Conservation (phyloP, 345 rosid genomes). For the Gossypium sturtianum region DNA sequence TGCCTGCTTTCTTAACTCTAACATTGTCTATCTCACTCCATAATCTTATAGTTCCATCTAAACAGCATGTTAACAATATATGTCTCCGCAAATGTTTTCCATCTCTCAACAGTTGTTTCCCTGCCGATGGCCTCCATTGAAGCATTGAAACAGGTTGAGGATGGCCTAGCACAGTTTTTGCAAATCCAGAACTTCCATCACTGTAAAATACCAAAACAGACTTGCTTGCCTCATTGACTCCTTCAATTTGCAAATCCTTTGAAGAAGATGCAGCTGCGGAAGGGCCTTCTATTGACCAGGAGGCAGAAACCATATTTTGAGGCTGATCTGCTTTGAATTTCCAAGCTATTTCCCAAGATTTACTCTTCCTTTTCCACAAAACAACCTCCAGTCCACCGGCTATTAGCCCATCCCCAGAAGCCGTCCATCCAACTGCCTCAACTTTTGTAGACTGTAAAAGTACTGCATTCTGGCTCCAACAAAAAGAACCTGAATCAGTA, state of each 20-base stretch:
- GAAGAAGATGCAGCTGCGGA: constrained; percentile 56
- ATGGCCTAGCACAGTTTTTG: constrained; percentile 46
- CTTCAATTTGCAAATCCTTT: constrained; percentile 26
- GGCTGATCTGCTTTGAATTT: constrained; percentile 50
- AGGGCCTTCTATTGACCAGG: constrained; percentile 73
- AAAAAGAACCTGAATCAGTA: constrained; percentile 93
- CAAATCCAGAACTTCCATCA: constrained; percentile 42
- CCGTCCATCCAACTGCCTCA: constrained; percentile 81
- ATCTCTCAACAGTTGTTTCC: constrained; percentile 30
- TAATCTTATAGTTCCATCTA: constrained; percentile 83
- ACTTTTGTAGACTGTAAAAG: constrained; percentile 65
- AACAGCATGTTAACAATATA: constrained; percentile 72
- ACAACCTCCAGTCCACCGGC: constrained; percentile 67
- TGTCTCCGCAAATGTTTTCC: constrained; percentile 34
- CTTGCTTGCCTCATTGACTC: constrained; percentile 35
- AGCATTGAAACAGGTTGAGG: constrained; percentile 71
- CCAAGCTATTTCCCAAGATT: constrained; percentile 88
- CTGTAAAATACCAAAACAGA: constrained; percentile 44
- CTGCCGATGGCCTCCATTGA: constrained; percentile 72
- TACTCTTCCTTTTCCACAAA: constrained; percentile 71
- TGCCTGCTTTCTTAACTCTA: constrained; percentile 44
- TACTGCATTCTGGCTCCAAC: constrained; percentile 93
- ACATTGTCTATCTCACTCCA: constrained; percentile 76
- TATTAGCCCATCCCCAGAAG: constrained; percentile 80
- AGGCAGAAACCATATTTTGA: constrained; percentile 74